Evolutionary conservation across 2,329 filamentous ascomycete genomes (phyloP).

Genomic region (Elsinoe perseae): DNA sequence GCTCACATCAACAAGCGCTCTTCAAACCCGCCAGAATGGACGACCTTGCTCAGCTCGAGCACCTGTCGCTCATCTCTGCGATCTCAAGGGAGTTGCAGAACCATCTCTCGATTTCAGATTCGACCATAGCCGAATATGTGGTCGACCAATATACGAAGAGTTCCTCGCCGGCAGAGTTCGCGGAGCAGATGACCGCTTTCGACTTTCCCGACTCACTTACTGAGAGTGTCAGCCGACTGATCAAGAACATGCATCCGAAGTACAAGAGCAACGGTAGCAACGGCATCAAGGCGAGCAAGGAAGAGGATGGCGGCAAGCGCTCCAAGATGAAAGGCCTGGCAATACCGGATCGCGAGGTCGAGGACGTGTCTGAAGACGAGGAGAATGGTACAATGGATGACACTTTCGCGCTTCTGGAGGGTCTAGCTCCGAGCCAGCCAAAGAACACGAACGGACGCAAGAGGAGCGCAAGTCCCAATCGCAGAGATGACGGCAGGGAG

Average conservation of each 20-base stretch:
- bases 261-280: conserved; percentile 53
- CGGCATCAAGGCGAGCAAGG: conserved; percentile 26
- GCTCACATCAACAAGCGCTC: background rate
- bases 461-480: conserved; percentile 52
- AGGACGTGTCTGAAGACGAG: conserved; percentile 34
- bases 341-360: conserved; percentile 68
- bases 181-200: conserved; percentile 63
- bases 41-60: conserved; percentile 82
- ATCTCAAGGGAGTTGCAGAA: conserved; percentile 93
- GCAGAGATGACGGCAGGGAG: conserved; percentile 29
- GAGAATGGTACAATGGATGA: conserved; percentile 73
- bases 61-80: conserved; percentile 88
- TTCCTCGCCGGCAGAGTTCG: conserved; percentile 63
- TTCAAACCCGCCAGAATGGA: conserved; percentile 53
- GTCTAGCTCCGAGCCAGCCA: conserved; percentile 60
- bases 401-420: conserved; percentile 85
- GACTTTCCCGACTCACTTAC: conserved; percentile 80
- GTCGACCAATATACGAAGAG: conserved; percentile 81
- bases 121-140: conserved; percentile 91
- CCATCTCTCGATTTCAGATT: conserved; percentile 83
- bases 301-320: conserved; percentile 56
- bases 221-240: conserved; percentile 83
- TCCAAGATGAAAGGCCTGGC: conserved; percentile 86
- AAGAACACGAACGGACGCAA: conserved; percentile 47
- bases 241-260: conserved; percentile 83